phyloP scores from a whole-genome alignment of 2,329 filamentous ascomycete genomes.

The Diplodia mutila region DNA sequence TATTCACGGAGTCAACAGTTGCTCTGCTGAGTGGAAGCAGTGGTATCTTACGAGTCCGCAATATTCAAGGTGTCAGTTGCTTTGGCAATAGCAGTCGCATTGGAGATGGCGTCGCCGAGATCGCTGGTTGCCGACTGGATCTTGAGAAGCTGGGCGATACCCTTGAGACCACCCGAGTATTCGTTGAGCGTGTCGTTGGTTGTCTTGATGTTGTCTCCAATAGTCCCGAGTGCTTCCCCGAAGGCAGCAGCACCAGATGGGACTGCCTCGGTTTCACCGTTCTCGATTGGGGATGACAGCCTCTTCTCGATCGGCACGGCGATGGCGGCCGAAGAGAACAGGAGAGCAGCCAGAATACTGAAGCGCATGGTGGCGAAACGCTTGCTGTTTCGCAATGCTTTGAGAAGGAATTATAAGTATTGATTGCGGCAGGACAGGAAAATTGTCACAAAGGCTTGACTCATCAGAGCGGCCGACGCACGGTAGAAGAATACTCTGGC shows the following conservation, averaged over 20 bases:
- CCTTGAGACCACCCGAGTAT: conserved; percentile 12
- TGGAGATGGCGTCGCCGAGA: conserved; percentile 1
- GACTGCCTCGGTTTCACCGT: not conserved
- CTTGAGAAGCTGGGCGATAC: conserved; percentile 11
- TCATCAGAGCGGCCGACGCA: not conserved
- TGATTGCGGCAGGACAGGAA: not conserved
- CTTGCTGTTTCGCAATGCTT: not conserved
- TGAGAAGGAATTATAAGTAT: too few relatives aligned
- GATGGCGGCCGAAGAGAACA: not conserved
- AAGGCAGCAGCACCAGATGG: not conserved
- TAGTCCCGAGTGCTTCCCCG: not conserved
- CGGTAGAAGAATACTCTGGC: not conserved
- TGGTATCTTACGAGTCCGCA: conserved; percentile 1
- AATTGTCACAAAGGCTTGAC: not conserved
- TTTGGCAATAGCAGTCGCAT: conserved; percentile 2
- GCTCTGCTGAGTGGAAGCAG: accelerated
- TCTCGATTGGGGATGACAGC: not conserved
- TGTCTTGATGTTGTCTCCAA: conserved; percentile 2
- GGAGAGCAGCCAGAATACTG: not conserved
- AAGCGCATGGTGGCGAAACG: not conserved
- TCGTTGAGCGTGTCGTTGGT: conserved; percentile 5
- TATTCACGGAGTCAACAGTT: not conserved
- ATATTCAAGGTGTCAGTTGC: not conserved
- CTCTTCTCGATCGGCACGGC: not conserved
- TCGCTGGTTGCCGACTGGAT: conserved; percentile 5